A percentile compares a stretch with the other conserved stretches of the same genome.
These are phyloP conservation scores for Daldinia sp. DNA, from an alignment of 2,329 filamentous ascomycete genomes.

Conservation along the genomic window DNA sequence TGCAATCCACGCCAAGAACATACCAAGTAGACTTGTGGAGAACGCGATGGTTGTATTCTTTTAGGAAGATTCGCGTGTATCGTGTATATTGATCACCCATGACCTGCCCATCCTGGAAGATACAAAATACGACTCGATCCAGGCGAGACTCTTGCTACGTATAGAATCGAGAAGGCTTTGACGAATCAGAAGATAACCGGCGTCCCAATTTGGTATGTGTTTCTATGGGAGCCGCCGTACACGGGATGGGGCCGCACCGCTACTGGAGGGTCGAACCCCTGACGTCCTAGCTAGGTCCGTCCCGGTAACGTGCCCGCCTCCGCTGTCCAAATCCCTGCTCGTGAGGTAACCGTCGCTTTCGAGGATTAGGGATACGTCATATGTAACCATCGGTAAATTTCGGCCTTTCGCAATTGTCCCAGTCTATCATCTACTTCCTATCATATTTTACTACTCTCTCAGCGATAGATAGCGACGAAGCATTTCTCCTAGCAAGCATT, in stretches of 20 bases:
- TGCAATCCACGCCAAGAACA: no score
- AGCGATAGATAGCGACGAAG: neutral
- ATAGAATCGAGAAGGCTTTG: neutral
- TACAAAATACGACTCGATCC: neutral
- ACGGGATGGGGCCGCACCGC: slow-evolving; percentile 1
- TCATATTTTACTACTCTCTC: neutral
- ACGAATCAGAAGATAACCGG: slow-evolving; percentile 26
- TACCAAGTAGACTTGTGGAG: no score
- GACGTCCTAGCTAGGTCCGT: neutral
- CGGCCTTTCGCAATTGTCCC: neutral
- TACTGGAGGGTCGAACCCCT: neutral
- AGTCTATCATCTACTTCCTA: neutral
- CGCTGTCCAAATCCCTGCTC: neutral
- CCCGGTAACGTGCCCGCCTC: slow-evolving; percentile 3
- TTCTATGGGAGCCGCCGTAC: neutral
- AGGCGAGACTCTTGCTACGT: neutral
- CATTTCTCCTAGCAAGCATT: neutral
- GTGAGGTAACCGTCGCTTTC: neutral
- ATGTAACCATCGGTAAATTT: neutral
- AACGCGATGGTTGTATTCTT: neutral
- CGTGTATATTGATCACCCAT: neutral
- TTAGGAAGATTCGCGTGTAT: neutral
- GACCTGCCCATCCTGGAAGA: neutral
- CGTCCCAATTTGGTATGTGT: slow-evolving; percentile 25
- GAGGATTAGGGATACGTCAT: neutral